A percentile compares a stretch with the other conserved stretches of the same genome.
These are phyloP conservation scores for Trichoderma sp. DNA, from an alignment of 2,329 filamentous ascomycete genomes.

Conservation along the genomic window DNA sequence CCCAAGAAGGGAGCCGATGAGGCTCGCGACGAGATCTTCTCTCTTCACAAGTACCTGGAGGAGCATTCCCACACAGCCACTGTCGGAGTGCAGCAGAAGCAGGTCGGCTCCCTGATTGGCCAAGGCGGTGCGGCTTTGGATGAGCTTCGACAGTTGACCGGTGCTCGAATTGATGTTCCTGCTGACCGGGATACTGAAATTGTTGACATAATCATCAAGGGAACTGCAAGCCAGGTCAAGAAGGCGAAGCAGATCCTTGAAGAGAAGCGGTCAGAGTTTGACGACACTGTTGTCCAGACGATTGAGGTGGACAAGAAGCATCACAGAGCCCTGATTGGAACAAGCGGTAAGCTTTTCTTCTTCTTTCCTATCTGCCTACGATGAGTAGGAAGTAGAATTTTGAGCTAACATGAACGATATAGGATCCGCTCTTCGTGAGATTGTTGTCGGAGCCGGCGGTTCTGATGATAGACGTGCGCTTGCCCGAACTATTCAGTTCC, in stretches of 20 bases:
- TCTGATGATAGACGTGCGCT: constrained; percentile 82
- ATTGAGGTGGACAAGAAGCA: constrained; percentile 93
- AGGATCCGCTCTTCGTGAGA: constrained; percentile 83
- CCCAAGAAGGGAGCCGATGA: constrained; percentile 91
- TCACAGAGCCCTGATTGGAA: constrained; percentile 86
- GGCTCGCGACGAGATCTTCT: constrained; percentile 87
- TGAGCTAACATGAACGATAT: not conserved
- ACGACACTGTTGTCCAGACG: constrained; percentile 82
- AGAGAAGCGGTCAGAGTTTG: constrained; percentile 83
- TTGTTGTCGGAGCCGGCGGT: constrained; percentile 85
- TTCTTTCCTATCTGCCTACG: not conserved
- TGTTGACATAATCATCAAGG: constrained; percentile 89
- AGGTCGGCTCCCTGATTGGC: constrained; percentile 92
- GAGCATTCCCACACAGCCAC: constrained; percentile 82
- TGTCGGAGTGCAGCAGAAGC: constrained; percentile 84
- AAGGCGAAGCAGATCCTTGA: constrained; percentile 89
- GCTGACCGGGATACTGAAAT: constrained; percentile 72
- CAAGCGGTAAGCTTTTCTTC: constrained; percentile 66
- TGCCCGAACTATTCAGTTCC: constrained; percentile 91
- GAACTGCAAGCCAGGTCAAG: constrained; percentile 86
- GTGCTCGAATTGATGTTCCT: constrained; percentile 89
- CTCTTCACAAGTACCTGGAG: constrained; percentile 82
- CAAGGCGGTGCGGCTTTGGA: constrained; percentile 90
- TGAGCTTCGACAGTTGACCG: constrained; percentile 78
- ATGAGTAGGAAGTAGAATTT: not conserved